Percentiles rank a stretch among this genome's conserved stretches.
These are phyloP conservation scores for Tetrahymena malaccensis DNA, from an alignment of 73 alveolate genomes.

Conservation along the genomic window DNA sequence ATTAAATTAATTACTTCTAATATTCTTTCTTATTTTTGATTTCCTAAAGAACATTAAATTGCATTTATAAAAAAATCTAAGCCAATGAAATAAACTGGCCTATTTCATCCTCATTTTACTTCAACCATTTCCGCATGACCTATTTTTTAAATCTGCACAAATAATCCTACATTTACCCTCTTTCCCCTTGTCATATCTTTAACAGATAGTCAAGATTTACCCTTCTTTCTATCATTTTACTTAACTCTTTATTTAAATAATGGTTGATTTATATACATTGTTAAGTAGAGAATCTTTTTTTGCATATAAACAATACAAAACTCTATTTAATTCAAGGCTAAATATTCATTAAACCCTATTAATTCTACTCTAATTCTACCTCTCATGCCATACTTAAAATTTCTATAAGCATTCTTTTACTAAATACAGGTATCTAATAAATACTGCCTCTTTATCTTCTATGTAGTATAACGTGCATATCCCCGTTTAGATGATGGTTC, in stretches of 20 bases:
- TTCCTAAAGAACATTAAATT: background rate
- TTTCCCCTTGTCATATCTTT: background rate
- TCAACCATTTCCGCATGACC: background rate
- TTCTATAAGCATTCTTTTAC: background rate
- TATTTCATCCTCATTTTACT: background rate
- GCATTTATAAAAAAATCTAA: background rate
- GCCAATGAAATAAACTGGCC: background rate
- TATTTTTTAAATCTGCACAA: background rate
- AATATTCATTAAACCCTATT: background rate
- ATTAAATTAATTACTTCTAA: background rate
- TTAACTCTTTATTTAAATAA: background rate
- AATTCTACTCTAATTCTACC: background rate
- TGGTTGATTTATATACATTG: background rate
- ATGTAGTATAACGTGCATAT: background rate
- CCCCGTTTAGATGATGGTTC: background rate
- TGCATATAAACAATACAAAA: background rate
- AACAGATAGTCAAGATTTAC: background rate
- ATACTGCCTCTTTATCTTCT: background rate
- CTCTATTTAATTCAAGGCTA: background rate
- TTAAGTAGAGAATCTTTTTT: background rate
- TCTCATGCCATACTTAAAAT: background rate
- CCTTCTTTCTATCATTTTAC: background rate
- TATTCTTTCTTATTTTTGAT: background rate
- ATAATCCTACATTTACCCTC: background rate
- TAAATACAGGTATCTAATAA: background rate